phyloP scores from a whole-genome alignment of 2,329 filamentous ascomycete genomes.

The Scytalidium sp. region DNA sequence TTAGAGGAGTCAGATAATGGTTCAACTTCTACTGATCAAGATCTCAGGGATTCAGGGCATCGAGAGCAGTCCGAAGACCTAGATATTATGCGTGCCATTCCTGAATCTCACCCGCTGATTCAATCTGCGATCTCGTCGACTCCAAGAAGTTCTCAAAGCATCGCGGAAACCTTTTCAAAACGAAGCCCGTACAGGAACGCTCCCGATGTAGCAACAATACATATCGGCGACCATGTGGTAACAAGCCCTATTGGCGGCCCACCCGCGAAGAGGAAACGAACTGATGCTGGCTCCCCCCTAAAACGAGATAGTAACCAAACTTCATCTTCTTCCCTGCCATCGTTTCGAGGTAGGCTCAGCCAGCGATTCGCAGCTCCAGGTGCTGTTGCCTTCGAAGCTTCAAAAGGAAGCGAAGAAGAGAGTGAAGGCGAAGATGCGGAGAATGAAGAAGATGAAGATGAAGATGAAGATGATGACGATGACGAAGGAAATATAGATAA shows the following conservation, averaged over 20 bases:
- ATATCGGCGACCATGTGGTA: slow-evolving; percentile 27
- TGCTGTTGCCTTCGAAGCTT: slow-evolving; percentile 7
- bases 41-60: not conserved
- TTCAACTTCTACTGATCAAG: not conserved
- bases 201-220: slow-evolving; percentile 28
- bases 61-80: not conserved
- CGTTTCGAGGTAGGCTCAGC: slow-evolving; percentile 26
- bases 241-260: slow-evolving; percentile 27
- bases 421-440: slow-evolving; percentile 3
- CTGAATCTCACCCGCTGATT: slow-evolving; percentile 15
- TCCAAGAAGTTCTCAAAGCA: slow-evolving; percentile 18
- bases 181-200: slow-evolving; percentile 6
- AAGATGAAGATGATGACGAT: slow-evolving; percentile 8
- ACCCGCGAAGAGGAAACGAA: slow-evolving; percentile 18
- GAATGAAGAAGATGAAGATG: slow-evolving; percentile 6
- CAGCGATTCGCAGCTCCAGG: slow-evolving; percentile 27
- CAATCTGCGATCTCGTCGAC: slow-evolving; percentile 14
- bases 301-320: not conserved
- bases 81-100: not conserved
- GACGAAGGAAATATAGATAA: slow-evolving; percentile 6
- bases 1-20: not conserved
- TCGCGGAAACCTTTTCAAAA: slow-evolving; percentile 20
- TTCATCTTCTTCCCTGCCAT: slow-evolving; percentile 9
- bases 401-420: slow-evolving; percentile 13
- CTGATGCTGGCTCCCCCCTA: slow-evolving; percentile 8